These are phyloP conservation scores for Cryoendolithus antarcticus DNA, from an alignment of 2,329 filamentous ascomycete species.

Conservation along the genomic window DNA sequence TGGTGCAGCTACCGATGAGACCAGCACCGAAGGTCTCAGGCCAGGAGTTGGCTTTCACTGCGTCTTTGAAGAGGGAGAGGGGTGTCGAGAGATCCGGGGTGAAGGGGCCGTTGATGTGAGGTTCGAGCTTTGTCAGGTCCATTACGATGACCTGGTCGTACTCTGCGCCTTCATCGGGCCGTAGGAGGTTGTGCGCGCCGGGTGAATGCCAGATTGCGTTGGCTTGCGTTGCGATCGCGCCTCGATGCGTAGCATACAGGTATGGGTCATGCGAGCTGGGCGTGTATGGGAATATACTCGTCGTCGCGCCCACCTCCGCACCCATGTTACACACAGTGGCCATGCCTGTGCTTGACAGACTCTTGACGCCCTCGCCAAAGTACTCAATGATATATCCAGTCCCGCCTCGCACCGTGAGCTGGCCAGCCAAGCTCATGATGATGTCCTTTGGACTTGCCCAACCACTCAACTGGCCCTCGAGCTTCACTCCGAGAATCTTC, in stretches of 20 bases:
- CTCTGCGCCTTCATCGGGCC: constrained; percentile 66
- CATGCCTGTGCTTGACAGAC: constrained; percentile 86
- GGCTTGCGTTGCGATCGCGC: constrained; percentile 56
- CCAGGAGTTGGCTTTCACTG: constrained; percentile 76
- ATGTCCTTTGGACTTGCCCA: constrained; percentile 96
- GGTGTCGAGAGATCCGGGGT: constrained; percentile 92
- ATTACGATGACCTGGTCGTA: constrained; percentile 90
- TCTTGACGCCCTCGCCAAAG: constrained; percentile 73
- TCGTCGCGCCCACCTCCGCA: constrained; percentile 87
- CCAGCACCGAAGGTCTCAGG: constrained; percentile 83
- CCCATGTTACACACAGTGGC: constrained; percentile 87
- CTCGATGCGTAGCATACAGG: constrained; percentile 69
- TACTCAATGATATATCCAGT: constrained; percentile 85
- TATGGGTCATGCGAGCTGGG: constrained; percentile 68
- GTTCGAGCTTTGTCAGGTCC: constrained; percentile 78
- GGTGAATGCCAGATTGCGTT: constrained; percentile 47
- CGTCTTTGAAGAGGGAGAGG: constrained; percentile 75
- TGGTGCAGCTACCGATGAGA: constrained; percentile 95
- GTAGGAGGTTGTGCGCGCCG: constrained; percentile 52
- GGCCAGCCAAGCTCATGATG: constrained; percentile 78
- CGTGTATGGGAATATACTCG: constrained; percentile 88
- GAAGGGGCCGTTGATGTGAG: constrained; percentile 93
- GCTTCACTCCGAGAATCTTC: constrained; percentile 71
- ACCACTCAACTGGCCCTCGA: constrained; percentile 71
- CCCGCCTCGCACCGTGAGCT: constrained; percentile 76